Evolutionary conservation across 257 asterid species (phyloP), one percentile per base, ranked within the genome.

Genomic region (Avicennia marina): DNA sequence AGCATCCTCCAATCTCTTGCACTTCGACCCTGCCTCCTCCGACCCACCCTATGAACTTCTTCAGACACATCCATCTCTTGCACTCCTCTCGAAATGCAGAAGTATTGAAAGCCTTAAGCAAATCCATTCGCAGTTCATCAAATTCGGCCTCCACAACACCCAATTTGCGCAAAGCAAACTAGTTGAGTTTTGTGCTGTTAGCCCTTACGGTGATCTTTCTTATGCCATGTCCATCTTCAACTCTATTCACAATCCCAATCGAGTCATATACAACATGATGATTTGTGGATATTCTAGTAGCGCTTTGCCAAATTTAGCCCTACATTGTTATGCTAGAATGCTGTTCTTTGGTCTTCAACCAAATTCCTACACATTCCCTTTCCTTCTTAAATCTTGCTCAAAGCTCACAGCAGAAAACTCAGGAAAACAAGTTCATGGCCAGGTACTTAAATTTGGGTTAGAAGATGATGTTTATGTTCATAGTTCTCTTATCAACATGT

Each of bases 71-170:
- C 72, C 75, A 0, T 62, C 74, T 31, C 67, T 77, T 0, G 19
- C 66, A 26, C 77, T 69, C 21, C 62, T 77, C 57, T 55, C 77
- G 58, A 72, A 69, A 62, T 77, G 83, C 72, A 77, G 15, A 41
- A 41, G 71, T 8, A 18, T 58, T 6, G 38, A 49, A n/a, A 34
- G 13, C 4, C 65, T 77, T n/a, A 63, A 27, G 55, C 79, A 66
- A 55, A 60, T 73, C 61, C 83, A 72, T 20, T 56, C 72, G 0
- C 83, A 73, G 2, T 69, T 77, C 70, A 62, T 77, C 60, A 77
- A 73, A 34, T 70, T 77, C 7, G 83, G 79, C 66, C 83, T 77
- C 42, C 83, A 77, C 77, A 77, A 73, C 61, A 72, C 83, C 2
- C 79, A 77, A 8, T 77, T 69, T 33, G 79, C 75, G 0, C 47